Evolutionary conservation across 2,329 filamentous ascomycete genomes (phyloP).

Genomic region (Colletotrichum chrysophilum): DNA sequence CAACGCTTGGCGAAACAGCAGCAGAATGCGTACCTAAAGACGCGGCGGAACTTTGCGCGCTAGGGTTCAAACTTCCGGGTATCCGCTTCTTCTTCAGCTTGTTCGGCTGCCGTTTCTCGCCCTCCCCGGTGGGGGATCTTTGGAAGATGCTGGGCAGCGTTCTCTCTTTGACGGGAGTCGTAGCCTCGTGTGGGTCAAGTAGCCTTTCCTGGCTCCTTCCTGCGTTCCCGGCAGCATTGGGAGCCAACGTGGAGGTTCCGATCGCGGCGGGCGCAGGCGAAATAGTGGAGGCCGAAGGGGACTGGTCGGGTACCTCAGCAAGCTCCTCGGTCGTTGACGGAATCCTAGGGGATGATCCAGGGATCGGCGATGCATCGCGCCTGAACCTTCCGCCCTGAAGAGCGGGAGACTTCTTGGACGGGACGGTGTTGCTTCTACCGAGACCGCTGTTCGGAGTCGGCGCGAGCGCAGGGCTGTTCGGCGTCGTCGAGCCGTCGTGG

Average conservation of each 20-base stretch:
- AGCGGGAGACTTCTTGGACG: constrained; percentile 85
- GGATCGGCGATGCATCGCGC: constrained; percentile 27
- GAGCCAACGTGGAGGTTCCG: constrained; percentile 29
- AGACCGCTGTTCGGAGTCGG: constrained; percentile 62
- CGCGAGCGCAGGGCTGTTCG: constrained; percentile 64
- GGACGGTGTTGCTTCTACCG: constrained; percentile 84
- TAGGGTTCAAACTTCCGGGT: constrained; percentile 78
- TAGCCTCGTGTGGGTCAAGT: constrained; percentile 45
- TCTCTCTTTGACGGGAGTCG: constrained; percentile 69
- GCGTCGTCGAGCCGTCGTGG: constrained; percentile 74
- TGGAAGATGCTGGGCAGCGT: constrained; percentile 75
- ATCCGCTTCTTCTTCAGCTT: constrained; percentile 89
- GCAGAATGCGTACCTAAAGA: constrained; percentile 63
- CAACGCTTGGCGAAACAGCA: constrained; percentile 50
- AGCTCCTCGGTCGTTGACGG: constrained; percentile 18
- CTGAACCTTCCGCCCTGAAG: constrained; percentile 70
- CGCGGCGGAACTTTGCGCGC: constrained; percentile 87
- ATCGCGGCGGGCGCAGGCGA: constrained; percentile 30
- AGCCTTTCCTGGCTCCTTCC: constrained; percentile 56
- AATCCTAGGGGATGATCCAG: constrained; percentile 39
- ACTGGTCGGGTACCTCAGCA: constrained; percentile 3
- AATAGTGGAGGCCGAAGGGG: constrained; percentile 25
- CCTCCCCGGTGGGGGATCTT: constrained; percentile 65
- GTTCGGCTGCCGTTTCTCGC: constrained; percentile 78
- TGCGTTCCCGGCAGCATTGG: constrained; percentile 33